Conservation (phyloP, 768 basidiomycete genomes). For the Imleria badia region DNA sequence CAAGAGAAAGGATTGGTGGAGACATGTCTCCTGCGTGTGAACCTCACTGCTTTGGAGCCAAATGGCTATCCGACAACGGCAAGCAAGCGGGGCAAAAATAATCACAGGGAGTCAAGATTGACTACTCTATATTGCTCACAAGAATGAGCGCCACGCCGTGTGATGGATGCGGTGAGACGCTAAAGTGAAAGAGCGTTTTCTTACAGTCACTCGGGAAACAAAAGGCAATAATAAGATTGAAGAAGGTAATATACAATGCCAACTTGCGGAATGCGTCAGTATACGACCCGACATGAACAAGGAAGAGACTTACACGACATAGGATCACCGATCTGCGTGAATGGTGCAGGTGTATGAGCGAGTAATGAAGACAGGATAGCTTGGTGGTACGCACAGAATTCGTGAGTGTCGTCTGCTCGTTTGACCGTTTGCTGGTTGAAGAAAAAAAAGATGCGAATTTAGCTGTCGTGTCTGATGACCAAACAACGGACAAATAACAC, state of each 20-base stretch:
- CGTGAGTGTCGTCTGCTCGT: conserved; percentile 92
- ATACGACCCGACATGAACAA: conserved; percentile 17
- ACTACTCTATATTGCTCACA: conserved; percentile 63
- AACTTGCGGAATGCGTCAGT: conserved; percentile 24
- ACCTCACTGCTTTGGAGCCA: conserved; percentile 39
- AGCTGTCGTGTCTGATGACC: conserved; percentile 33
- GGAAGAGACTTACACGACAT: conserved; percentile 38
- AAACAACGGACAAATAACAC: conserved; percentile 58
- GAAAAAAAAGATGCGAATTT: conserved; percentile 33
- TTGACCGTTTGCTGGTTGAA: conserved; percentile 89
- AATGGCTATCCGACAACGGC: conserved; percentile 24
- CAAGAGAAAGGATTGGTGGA: neutral
- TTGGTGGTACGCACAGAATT: conserved; percentile 75
- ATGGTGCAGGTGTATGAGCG: conserved; percentile 1
- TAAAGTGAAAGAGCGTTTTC: conserved; percentile 78
- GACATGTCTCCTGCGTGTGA: conserved; percentile 52
- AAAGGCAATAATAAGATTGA: conserved; percentile 28
- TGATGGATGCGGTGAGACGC: conserved; percentile 56
- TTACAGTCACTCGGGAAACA: conserved; percentile 9
- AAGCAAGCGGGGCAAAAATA: conserved; percentile 43
- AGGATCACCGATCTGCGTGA: conserved; percentile 39
- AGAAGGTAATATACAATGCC: conserved; percentile 36
- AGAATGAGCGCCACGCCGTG: conserved; percentile 83
- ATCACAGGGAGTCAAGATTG: conserved; percentile 32
- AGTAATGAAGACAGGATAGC: neutral